These are phyloP conservation scores for Linnemannia hyalina DNA, from an alignment of 192 early-diverging fungal genomes.

Conservation along the genomic window DNA sequence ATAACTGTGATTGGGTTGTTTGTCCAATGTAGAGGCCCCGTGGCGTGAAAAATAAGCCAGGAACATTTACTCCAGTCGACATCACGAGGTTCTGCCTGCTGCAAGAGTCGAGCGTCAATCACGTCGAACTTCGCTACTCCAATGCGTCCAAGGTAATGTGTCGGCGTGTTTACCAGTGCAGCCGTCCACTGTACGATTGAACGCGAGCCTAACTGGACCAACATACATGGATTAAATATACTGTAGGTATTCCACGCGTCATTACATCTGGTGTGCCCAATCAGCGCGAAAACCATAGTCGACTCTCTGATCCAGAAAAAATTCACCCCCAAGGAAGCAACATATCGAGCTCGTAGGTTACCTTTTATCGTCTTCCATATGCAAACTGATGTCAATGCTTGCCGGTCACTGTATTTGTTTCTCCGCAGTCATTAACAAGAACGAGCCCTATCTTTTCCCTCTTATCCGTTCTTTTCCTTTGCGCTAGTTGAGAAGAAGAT, in stretches of 20 bases:
- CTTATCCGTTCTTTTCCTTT: neutral
- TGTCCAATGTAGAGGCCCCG: conserved; percentile 49
- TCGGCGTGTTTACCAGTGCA: neutral
- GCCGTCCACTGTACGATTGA: neutral
- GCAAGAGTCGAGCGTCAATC: conserved; percentile 41
- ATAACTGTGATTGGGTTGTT: neutral
- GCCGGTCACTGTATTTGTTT: neutral
- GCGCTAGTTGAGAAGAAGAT: conserved; percentile 44
- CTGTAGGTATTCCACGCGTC: neutral
- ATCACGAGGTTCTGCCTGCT: conserved; percentile 58
- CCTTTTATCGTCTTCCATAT: neutral
- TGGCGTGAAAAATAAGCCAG: conserved; percentile 68
- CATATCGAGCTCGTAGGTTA: neutral
- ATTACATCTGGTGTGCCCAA: neutral
- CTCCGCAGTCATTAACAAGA: neutral
- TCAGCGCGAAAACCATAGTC: neutral
- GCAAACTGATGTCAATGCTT: neutral
- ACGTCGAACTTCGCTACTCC: conserved; percentile 65
- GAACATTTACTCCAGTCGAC: conserved; percentile 68
- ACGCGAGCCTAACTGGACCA: neutral
- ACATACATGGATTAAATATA: neutral
- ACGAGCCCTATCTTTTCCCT: neutral
- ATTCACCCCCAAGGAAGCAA: neutral
- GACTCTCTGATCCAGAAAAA: neutral
- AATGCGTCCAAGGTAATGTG: conserved; percentile 62